Evolutionary conservation across 177 flowering plant species (phyloP).

Genomic region (Tripterygium wilfordii): DNA sequence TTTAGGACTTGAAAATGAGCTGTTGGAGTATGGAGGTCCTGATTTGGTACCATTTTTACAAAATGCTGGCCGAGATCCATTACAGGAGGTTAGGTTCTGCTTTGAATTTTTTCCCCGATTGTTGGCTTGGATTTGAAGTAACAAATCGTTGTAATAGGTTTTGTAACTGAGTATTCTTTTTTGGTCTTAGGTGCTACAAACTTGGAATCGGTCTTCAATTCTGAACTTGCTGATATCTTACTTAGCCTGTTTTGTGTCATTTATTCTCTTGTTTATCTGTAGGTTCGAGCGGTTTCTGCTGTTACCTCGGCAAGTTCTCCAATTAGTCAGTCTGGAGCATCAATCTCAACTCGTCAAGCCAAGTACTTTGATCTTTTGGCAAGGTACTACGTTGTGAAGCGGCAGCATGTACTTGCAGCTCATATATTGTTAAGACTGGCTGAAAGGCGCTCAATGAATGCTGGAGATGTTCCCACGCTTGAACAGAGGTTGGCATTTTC

Average conservation of each 20-base stretch:
- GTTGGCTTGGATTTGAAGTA: background rate
- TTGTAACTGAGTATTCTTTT: too few relatives aligned
- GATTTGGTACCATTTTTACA: constrained; percentile 94
- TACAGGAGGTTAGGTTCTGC: constrained; percentile 45
- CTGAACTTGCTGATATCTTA: background rate
- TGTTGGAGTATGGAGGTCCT: constrained; percentile 94
- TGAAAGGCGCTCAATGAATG: constrained; percentile 65
- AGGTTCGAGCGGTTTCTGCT: constrained; percentile 55
- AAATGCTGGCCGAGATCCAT: constrained; percentile 64
- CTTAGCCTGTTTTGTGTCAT: too few relatives aligned
- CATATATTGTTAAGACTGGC: constrained; percentile 80
- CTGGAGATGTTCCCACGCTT: constrained; percentile 54
- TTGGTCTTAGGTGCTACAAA: too few relatives aligned
- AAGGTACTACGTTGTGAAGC: constrained; percentile 81
- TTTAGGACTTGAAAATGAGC: constrained; percentile 82
- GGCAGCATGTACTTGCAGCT: constrained; percentile 92
- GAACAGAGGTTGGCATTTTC: constrained; percentile 62
- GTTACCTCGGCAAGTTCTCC: constrained; percentile 36
- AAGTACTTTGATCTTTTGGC: constrained; percentile 92
- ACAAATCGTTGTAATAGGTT: too few relatives aligned
- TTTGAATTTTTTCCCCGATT: background rate
- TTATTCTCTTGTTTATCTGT: too few relatives aligned
- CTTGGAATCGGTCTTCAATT: background rate
- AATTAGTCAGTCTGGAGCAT: constrained; percentile 35
- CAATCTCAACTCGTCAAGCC: constrained; percentile 38